These are phyloP conservation scores for Candida hispaniensis DNA, from an alignment of 805 yeast genomes.

Conservation along the genomic window DNA sequence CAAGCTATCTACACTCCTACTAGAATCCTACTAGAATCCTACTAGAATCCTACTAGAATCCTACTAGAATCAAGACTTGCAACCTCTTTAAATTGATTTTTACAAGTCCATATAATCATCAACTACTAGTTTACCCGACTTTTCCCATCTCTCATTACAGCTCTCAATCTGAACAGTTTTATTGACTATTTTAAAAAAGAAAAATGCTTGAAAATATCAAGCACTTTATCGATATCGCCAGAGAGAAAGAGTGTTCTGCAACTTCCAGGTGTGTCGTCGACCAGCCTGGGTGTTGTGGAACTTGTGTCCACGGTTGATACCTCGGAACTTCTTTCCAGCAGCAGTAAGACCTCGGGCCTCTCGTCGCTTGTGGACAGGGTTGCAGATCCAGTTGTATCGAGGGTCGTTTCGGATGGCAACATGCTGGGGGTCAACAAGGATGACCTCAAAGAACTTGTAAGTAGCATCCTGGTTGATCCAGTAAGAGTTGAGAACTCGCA, in stretches of 20 bases:
- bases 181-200: constrained; percentile 12
- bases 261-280: constrained; percentile 99
- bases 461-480: constrained; percentile 99
- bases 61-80: too few species aligned
- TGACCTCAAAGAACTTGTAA: constrained; percentile 98
- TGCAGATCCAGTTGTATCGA: constrained; percentile 98
- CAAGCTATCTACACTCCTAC: too few species aligned
- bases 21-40: too few species aligned
- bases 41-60: too few species aligned
- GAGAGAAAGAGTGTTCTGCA: constrained; percentile 93
- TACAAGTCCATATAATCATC: too few species aligned
- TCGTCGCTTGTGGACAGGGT: constrained; percentile 99
- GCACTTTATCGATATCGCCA: constrained; percentile 96
- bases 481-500: constrained; percentile 99
- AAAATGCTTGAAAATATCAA: not conserved
- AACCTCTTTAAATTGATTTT: too few species aligned
- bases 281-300: constrained; percentile 98
- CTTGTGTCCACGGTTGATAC: constrained; percentile 99
- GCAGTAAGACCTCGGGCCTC: constrained; percentile 98
- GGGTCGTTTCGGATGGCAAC: constrained; percentile 98
- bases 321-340: constrained; percentile 98
- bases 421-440: constrained; percentile 95
- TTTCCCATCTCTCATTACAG: not conserved
- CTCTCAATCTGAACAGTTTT: constrained; percentile 1
- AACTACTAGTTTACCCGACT: too few species aligned